A percentile compares a stretch with the other conserved stretches of the same genome.
phyloP scores from a whole-genome alignment of 2,329 filamentous ascomycete species.

The Phoma sp. region DNA sequence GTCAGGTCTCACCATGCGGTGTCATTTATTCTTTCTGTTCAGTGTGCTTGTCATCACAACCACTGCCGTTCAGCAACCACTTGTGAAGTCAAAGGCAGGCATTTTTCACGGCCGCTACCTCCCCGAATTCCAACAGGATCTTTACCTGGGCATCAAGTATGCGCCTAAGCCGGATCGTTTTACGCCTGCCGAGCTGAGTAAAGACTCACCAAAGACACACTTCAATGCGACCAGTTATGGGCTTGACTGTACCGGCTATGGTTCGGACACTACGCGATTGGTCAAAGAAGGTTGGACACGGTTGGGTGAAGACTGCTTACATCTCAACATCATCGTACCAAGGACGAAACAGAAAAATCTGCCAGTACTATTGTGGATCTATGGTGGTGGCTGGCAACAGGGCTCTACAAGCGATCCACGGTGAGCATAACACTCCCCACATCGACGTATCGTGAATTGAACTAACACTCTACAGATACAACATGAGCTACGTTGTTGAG shows the following conservation, averaged over 20 bases:
- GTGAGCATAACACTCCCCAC: constrained; percentile 11
- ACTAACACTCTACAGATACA: constrained; percentile 27
- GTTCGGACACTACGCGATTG: constrained; percentile 32
- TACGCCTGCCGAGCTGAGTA: constrained; percentile 25
- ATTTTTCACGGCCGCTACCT: constrained; percentile 38
- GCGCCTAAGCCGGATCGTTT: constrained; percentile 38
- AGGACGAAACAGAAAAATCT: constrained; percentile 24
- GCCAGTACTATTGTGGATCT: constrained; percentile 43
- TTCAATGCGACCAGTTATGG: constrained; percentile 36
- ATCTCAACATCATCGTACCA: constrained; percentile 46
- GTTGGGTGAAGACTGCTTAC: constrained; percentile 54
- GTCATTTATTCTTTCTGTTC: neutral
- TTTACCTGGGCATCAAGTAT: constrained; percentile 42
- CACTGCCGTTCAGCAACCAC: constrained; percentile 5
- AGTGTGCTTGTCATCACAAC: neutral
- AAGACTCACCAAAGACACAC: constrained; percentile 17
- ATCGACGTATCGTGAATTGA: fast-evolving
- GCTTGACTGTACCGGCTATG: constrained; percentile 37
- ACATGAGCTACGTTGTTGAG: constrained; percentile 41
- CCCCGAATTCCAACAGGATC: constrained; percentile 36
- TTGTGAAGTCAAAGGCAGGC: constrained; percentile 34
- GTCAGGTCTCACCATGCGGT: neutral
- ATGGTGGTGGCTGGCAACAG: constrained; percentile 44
- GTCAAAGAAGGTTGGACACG: constrained; percentile 31
- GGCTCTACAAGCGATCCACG: constrained; percentile 42